These are phyloP conservation scores for Nicotiana benthamiana DNA, from an alignment of 257 asterid species.

Conservation along the genomic window DNA sequence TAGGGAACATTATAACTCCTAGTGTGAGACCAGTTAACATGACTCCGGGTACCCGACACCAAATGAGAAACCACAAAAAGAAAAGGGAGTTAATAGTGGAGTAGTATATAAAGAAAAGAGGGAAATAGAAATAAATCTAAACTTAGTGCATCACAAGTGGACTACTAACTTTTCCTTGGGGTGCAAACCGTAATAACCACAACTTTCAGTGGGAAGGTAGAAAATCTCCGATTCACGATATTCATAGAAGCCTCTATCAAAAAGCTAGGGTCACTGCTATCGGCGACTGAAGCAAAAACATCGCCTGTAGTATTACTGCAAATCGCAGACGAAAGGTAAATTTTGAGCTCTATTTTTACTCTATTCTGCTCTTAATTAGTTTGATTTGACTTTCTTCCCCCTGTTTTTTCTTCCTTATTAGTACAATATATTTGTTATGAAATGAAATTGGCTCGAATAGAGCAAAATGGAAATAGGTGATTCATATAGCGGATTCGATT, in stretches of 20 bases:
- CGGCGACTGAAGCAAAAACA: slow-evolving; percentile 2
- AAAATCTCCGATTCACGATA: background rate
- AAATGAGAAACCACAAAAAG: too few species aligned
- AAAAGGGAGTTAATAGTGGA: too few species aligned
- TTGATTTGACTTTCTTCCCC: background rate
- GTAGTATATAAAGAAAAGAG: background rate
- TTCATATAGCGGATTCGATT: background rate
- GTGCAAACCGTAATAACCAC: background rate
- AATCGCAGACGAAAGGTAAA: background rate
- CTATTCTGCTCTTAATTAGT: background rate
- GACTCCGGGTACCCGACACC: too few species aligned
- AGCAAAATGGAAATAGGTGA: background rate
- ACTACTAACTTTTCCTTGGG: background rate
- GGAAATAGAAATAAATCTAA: background rate
- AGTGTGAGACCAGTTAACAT: too few species aligned
- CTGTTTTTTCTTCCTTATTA: background rate
- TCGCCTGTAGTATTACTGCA: background rate
- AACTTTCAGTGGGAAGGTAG: background rate
- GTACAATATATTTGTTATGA: background rate
- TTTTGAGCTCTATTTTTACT: background rate
- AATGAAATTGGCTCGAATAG: background rate
- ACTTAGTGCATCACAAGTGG: background rate
- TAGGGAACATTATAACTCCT: too few species aligned
- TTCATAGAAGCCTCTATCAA: background rate
- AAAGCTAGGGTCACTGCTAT: background rate